These are phyloP conservation scores for Eutypa lata DNA, from an alignment of 2,329 filamentous ascomycete genomes.

Conservation along the genomic window DNA sequence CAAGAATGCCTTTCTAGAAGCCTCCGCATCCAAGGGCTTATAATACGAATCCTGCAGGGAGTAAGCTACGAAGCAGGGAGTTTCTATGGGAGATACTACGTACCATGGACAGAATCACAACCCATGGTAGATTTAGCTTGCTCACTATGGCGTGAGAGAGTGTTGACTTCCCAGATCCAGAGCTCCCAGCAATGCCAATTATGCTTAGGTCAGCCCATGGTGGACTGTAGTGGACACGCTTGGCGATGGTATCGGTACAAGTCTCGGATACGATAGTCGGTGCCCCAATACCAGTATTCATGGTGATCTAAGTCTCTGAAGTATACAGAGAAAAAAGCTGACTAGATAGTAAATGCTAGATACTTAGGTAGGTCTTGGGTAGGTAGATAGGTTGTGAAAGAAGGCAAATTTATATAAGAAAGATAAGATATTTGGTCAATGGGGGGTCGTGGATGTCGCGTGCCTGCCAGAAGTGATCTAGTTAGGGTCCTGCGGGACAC, in stretches of 20 bases:
- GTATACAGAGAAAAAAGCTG: not conserved
- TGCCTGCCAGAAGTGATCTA: constrained; percentile 13
- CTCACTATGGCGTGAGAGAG: constrained; percentile 88
- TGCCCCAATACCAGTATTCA: constrained; percentile 25
- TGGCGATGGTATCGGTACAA: constrained; percentile 44
- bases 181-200: constrained; percentile 93
- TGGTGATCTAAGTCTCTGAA: constrained; percentile 8
- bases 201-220: constrained; percentile 97
- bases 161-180: constrained; percentile 93
- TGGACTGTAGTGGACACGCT: constrained; percentile 76
- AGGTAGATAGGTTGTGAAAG: not conserved
- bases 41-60: constrained; percentile 85
- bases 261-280: constrained; percentile 28
- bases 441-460: constrained; percentile 6
- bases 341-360: not conserved
- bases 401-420: not conserved
- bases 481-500: constrained; percentile 6
- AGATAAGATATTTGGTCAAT: not conserved
- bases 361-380: not conserved
- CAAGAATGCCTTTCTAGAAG: constrained; percentile 75
- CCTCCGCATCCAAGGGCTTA: constrained; percentile 77
- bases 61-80: constrained; percentile 15
- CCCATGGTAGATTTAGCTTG: constrained; percentile 90
- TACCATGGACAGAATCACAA: constrained; percentile 96
- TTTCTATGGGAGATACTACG: constrained; percentile 22